These are phyloP conservation scores for Hamigera avellanea DNA, from an alignment of 495 filamentous ascomycete species.

Conservation along the genomic window DNA sequence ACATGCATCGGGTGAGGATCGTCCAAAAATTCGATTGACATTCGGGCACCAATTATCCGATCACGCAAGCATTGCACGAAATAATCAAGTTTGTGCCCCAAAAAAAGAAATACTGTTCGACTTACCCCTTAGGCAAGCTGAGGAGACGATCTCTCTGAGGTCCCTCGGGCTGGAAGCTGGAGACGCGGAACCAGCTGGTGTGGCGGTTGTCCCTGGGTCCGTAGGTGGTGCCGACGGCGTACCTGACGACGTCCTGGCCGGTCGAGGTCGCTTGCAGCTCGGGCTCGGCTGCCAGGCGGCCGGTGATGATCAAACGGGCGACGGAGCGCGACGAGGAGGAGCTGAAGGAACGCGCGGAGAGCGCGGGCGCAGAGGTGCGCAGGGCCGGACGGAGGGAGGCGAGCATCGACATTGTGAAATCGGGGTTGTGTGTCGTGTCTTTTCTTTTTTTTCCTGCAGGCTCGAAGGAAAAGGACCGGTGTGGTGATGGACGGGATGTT, in stretches of 20 bases:
- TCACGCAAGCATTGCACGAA: too few relatives aligned
- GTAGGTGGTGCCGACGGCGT: constrained; percentile 47
- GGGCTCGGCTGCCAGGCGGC: constrained; percentile 59
- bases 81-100: neutral
- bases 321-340: constrained; percentile 32
- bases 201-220: constrained; percentile 49
- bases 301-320: constrained; percentile 60
- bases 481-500: too few relatives aligned
- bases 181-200: constrained; percentile 68
- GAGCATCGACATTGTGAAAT: constrained; percentile 46
- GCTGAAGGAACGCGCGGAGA: constrained; percentile 47
- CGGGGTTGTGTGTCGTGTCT: too few relatives aligned
- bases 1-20: too few relatives aligned
- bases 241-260: constrained; percentile 57
- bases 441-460: too few relatives aligned
- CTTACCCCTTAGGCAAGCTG: constrained; percentile 69
- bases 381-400: constrained; percentile 24
- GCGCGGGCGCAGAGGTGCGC: constrained; percentile 20
- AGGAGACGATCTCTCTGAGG: constrained; percentile 51
- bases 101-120: constrained; percentile 8
- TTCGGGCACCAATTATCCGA: too few relatives aligned
- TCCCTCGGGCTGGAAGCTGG: constrained; percentile 51
- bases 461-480: too few relatives aligned
- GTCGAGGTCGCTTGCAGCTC: constrained; percentile 54
- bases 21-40: too few relatives aligned